A percentile compares a stretch with the other conserved stretches of the same genome.
Evolutionary conservation across 495 filamentous ascomycete species (phyloP).

Genomic region (Aspergillus avenaceus): DNA sequence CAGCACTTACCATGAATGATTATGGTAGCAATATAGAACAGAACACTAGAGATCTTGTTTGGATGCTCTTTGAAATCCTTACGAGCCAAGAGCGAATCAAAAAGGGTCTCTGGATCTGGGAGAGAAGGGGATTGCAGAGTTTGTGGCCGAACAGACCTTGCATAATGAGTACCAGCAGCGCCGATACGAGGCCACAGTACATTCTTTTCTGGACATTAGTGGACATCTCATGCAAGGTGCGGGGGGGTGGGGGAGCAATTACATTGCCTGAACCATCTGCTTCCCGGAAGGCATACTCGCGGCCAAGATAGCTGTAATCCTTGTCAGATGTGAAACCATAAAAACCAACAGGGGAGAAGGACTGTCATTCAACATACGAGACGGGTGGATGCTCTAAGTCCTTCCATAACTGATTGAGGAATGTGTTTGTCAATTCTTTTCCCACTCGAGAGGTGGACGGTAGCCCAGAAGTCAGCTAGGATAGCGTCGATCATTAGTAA

Average conservation of each 20-base stretch:
- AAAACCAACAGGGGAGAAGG: too few relatives aligned
- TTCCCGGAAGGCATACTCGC: constrained; percentile 56
- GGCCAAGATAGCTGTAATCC: constrained; percentile 42
- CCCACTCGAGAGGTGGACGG: constrained; percentile 51
- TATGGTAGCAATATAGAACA: constrained; percentile 87
- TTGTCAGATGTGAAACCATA: constrained; percentile 27
- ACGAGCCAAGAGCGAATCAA: constrained; percentile 68
- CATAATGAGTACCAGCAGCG: constrained; percentile 61
- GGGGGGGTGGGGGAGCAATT: background rate
- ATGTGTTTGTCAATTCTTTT: constrained; percentile 51
- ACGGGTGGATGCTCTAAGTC: constrained; percentile 66
- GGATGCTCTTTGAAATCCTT: constrained; percentile 61
- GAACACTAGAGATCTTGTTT: constrained; percentile 78
- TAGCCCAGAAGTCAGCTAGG: constrained; percentile 23
- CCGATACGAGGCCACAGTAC: constrained; percentile 62
- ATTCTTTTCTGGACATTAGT: constrained; percentile 36
- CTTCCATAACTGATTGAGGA: constrained; percentile 62
- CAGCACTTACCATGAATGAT: constrained; percentile 69
- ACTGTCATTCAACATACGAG: constrained; percentile 52
- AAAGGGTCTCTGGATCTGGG: constrained; percentile 74
- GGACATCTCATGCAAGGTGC: background rate
- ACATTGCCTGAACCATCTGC: constrained; percentile 69
- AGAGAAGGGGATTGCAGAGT: constrained; percentile 58
- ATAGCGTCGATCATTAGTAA: background rate
- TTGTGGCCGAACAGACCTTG: constrained; percentile 64